phyloP scores from a whole-genome alignment of 371 early-diverging fungal species.

The Mortierella sp. region DNA sequence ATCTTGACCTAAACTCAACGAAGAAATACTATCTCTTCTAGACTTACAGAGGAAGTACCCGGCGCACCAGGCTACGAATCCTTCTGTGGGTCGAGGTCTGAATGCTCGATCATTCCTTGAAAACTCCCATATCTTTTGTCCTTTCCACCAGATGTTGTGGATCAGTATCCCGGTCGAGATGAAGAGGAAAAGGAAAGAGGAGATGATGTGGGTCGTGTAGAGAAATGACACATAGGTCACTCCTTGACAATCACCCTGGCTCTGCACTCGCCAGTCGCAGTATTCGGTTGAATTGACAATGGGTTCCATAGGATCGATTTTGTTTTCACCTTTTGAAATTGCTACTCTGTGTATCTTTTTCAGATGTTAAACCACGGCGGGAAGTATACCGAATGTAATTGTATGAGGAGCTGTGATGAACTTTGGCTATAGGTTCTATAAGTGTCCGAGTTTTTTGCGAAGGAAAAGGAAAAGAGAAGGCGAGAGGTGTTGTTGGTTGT shows the following conservation, averaged over 20 bases:
- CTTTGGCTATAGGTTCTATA: too few relatives aligned
- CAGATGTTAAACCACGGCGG: too few relatives aligned
- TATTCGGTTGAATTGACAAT: constrained; percentile 6
- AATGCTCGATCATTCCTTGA: constrained; percentile 41
- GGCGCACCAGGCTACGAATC: constrained; percentile 43
- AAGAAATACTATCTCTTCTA: neutral
- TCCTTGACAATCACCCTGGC: constrained; percentile 10
- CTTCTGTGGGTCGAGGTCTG: constrained; percentile 41
- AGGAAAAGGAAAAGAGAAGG: too few relatives aligned
- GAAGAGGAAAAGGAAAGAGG: constrained; percentile 44
- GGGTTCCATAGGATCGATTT: neutral
- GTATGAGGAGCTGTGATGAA: too few relatives aligned
- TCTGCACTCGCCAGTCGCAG: constrained; percentile 43
- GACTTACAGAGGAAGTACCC: constrained; percentile 44
- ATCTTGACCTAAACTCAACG: neutral
- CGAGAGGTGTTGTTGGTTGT: too few relatives aligned
- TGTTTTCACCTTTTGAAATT: too few relatives aligned
- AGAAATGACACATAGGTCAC: constrained; percentile 36
- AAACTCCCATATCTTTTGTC: constrained; percentile 49
- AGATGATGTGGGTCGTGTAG: constrained; percentile 44
- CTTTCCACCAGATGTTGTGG: constrained; percentile 49
- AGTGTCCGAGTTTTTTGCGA: too few relatives aligned
- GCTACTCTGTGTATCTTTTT: too few relatives aligned
- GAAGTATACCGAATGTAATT: too few relatives aligned
- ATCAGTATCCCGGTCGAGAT: constrained; percentile 39